Evolutionary conservation across 768 basidiomycete genomes (phyloP), one percentile per base, ranked within the genome.

Genomic region (Tricholoma bakamatsutake): DNA sequence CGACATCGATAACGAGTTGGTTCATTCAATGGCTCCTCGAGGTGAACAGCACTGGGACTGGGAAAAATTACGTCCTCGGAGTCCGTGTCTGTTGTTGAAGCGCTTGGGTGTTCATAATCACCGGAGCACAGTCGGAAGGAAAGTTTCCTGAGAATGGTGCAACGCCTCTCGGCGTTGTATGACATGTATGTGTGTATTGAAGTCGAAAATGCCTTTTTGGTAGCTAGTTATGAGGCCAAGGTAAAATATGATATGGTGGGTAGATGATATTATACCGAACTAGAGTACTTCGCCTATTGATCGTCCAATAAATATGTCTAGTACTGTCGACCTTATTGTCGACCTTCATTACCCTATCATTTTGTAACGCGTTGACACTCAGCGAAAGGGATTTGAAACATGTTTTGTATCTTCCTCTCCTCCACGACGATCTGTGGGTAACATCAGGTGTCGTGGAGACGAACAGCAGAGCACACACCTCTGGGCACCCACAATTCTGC

Each of bases 351-450:
- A 24, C 24, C 27, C 47, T n/a, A 24, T 69, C 65, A 76, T 40
- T 75, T 72, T 21, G 72, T 57, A 50, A 64, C 62, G 45, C 70
- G 71, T 54, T 71, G 66, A 61, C 78, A 79, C 51, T 76, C 73
- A 5, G 71, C 67, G 57, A 71, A 76, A 0, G 70, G 68, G 6
- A 71, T 63, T 62, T 78, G 78, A 62, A 78, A 79, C 69, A 79
- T 64, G 56, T 79, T 79, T 62, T 78, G 74, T 42, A 79, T 68
- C 54, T 71, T 71, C 52, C 74, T 64, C 31, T 76, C 74, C 52
- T 77, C 73, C 5, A 66, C 67, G 55, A 79, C 61, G 58, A 76
- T 59, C 78, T 79, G 58, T 21, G 37, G 18, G 54, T 4, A 42
- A 6, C 40, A 21, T 42, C 18, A 42, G 40, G 47, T n/a, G 37